Base-by-base conservation (phyloP, 257 asterid genomes). In the Lycium ferocissimum region DNA sequence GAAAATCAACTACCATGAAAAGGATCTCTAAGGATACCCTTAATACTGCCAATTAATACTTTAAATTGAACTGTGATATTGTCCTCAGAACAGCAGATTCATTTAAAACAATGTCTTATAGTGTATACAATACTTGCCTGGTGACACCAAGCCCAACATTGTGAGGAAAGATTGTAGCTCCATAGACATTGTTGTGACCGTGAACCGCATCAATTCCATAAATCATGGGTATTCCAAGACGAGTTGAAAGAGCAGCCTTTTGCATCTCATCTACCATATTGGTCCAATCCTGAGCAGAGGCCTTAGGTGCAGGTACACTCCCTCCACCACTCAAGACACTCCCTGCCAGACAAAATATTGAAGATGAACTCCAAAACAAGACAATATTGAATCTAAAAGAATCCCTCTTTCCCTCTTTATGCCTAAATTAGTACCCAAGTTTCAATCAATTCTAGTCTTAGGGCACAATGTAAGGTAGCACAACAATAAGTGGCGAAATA, bases 261-360 rank as follows among this genome's bases (percentile, higher is more conserved):
- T 93, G 97, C 76, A 93, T 37, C 18, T 57, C 92, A 85, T 93
- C 92, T 89, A 93, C 95, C 97, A 93, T 88, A 61, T 89, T 87
- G 61, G 89, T 92, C 97, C 95, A 93, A 9, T 12, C 85, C 82
- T 84, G 91, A 59, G 90, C 91, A 9, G 97, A 86, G 62, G 97
- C 97, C 84, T 92, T 89, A 0, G 94, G 94, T 40, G 87, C 92
- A 58, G 97, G 97, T 35, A 87, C 94, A 89, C 95, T 93, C 26
- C 97, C 97, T 73, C 93, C 95, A 37, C 94, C 97, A 88, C 97
- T 93, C 90, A 93, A 79, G 65, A 91, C 94, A 88, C 94, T 93
- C 90, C 97, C 97, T 93, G 88, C 67, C 59, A 73, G n/a, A 84
- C 45, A 56, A 80, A 54, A 70, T 83, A 59, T 75, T 14, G 65